Base-by-base conservation (phyloP, 1,284 basidiomycete genomes). In the Rhodotorula sp. region DNA sequence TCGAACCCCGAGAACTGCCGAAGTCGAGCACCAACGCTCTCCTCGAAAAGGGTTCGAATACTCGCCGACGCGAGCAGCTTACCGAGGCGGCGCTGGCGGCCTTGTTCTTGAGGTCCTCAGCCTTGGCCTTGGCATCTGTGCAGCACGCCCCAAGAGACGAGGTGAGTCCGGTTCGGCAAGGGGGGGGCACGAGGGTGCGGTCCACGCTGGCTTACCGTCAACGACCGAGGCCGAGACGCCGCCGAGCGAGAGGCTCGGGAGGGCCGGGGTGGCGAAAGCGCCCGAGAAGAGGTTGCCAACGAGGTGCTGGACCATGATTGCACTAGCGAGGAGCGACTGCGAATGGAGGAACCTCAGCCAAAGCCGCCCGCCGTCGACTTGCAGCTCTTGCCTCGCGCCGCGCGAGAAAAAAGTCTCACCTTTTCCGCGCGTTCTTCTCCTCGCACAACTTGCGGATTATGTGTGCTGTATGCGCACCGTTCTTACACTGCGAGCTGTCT, bases 121-220 rank as follows among this genome's bases (percentile, higher is more conserved):
- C 75, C 68, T 74, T 76, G 23, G 73, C 56, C 75, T 76, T 76
- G 67, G 75, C 75, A 57, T 76, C 75, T 76, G 66, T 21, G 8
- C 16, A 43, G 19, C 56, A 49, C 8, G 49, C 48, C 38, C 23
- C 18, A 57, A 8, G 18, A 38, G 31, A 38, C n/a, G 31, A 19
- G n/a, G 67, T 23, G 26, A 31, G 62, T 45, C 26, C 14, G 14
- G 54, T 28, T 19, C 28, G 34, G 3, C 57, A 16, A 31, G 12
- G 54, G 19, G 19, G 49, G 26, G 16, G 54, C 52, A 54, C 47
- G 54, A 55, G 52, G 6, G 54, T 38, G 15, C 23, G 23, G 54
- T 28, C n/a, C 26, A 38, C 50, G 55, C 38, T 49, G 34, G 60
- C 74, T 38, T 26, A 74, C 75, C 75, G 64, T 74, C 72, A 48